Base-by-base conservation (phyloP, 805 yeast species). In the Saccharomycopsis sp. region DNA sequence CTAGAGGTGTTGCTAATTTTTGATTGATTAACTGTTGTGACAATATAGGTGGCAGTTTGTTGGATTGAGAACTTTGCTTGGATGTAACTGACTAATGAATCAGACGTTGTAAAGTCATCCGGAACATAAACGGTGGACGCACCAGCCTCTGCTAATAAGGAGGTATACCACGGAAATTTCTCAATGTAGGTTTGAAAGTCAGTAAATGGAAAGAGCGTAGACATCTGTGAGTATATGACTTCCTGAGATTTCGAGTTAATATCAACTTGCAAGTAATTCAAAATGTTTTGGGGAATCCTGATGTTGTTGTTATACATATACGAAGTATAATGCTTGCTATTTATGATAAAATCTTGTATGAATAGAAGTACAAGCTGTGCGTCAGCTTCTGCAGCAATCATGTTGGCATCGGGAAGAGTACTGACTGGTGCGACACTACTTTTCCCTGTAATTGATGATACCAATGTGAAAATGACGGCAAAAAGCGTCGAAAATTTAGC, bases 141-240 rank as follows among this genome's bases (percentile, higher is more conserved):
- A 1, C 65, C 65, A 1, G 64, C 72, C 1, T 61, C 68, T 1
- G 56, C 19, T 7, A 72, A 55, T 47, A 71, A 58, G 1, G 67
- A 61, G 2, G 67, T 35, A 53, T 72, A 68, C 75, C 75, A 72
- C 1, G 74, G 75, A 56, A 73, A 70, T 2, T 64, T 68, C 3
- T 68, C 58, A 17, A 69, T 62, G 50, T 65, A 70, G 1, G 73
- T 68, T n/a, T 66, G 29, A 58, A 73, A 72, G 7, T 64, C 69
- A 1, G 68, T 63, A 57, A 72, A 65, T 24, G 76, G 77, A 56
- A 73, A 73, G 1, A 55, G 51, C n/a, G 62, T 61, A 8, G 65
- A 59, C 42, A 69, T 59, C 23, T 69, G 44, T 1, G 71, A 66
- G 2, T 69, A 67, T 24, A 66, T 64, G 2, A 59, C 59, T 3